Evolutionary conservation across 2,329 filamentous ascomycete genomes (phyloP), one percentile per base, ranked within the genome.

Genomic region (Fusarium sp.): DNA sequence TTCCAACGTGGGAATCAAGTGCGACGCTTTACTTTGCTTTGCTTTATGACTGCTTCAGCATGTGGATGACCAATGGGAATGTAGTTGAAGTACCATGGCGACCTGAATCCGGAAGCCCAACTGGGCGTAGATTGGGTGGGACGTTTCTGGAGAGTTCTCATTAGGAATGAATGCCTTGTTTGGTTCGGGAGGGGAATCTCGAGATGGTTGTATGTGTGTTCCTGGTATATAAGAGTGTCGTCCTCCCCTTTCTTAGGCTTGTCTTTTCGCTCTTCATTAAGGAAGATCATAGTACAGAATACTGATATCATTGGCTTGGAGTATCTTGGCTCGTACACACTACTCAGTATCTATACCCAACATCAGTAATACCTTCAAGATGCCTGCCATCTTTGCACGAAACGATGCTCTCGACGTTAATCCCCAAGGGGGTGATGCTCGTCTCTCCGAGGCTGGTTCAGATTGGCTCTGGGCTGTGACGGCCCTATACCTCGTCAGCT

Each of bases 381-480:
- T 82, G 80, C 65, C 70, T 31, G 54, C 71, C 51, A 64, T 82
- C 26, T 53, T 72, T n/a, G 16, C 65, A 34, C 75, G 79, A 42
- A 86, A 87, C 75, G 78, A 83, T 44, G 84, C 83, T 23, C 77
- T 88, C 37, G 64, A 77, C 34, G 73, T 81, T 75, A 85, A 88
- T 77, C 83, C 83, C 4, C 79, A 81, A 0, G 66, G 62, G 4
- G 81, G 81, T 10, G 76, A 78, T 18, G 72, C 77, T 40, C 75
- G 82, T 18, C 78, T 86, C 20, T 79, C 80, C 1, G 76, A 75
- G 2, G 76, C 83, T 57, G 86, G 85, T 56, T 86, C 84, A 41
- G 77, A 85, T 79, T 88, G 85, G 85, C 79, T 87, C 13, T 88
- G 82, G 81, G 80, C 85, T 33, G 83, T 85, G n/a, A 82, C 81